Evolutionary conservation across 495 filamentous ascomycete species (phyloP).

Genomic region (Staphylotrichum longicolle): DNA sequence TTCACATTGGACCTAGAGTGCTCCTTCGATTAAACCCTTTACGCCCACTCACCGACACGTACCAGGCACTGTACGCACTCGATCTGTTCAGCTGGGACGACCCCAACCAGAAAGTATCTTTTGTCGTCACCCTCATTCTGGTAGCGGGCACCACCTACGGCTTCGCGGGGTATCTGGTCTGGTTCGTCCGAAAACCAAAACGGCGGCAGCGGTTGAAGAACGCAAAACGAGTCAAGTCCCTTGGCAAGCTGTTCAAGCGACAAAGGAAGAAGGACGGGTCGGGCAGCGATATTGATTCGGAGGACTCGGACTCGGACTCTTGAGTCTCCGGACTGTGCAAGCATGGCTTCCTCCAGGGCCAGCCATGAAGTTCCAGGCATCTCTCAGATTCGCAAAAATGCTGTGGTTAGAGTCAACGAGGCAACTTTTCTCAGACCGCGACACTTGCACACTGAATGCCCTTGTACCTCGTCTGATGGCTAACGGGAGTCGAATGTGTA

Average conservation of each 20-base stretch:
- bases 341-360: too few relatives aligned
- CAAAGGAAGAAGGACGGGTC: not conserved
- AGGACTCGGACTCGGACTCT: too few relatives aligned
- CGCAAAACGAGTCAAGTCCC: not conserved
- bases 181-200: not conserved
- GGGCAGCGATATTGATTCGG: too few relatives aligned
- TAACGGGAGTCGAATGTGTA: too few relatives aligned
- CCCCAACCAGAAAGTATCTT: slow-evolving; percentile 16
- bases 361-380: too few relatives aligned
- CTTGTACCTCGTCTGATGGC: too few relatives aligned
- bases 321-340: too few relatives aligned
- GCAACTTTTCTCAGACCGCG: too few relatives aligned
- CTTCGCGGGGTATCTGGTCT: not conserved
- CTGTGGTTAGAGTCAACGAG: too few relatives aligned
- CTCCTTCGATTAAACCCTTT: not conserved
- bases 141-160: slow-evolving; percentile 24
- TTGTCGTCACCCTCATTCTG: slow-evolving; percentile 19
- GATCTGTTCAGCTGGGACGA: slow-evolving; percentile 24
- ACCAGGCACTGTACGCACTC: slow-evolving; percentile 27
- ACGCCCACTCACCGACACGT: not conserved
- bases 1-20: too few relatives aligned
- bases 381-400: too few relatives aligned
- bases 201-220: not conserved
- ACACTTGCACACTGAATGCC: too few relatives aligned
- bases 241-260: not conserved